Evolutionary conservation across 2,329 filamentous ascomycete genomes (phyloP), one percentile per base, ranked within the genome.

Genomic region (Aquanectria penicillioides): DNA sequence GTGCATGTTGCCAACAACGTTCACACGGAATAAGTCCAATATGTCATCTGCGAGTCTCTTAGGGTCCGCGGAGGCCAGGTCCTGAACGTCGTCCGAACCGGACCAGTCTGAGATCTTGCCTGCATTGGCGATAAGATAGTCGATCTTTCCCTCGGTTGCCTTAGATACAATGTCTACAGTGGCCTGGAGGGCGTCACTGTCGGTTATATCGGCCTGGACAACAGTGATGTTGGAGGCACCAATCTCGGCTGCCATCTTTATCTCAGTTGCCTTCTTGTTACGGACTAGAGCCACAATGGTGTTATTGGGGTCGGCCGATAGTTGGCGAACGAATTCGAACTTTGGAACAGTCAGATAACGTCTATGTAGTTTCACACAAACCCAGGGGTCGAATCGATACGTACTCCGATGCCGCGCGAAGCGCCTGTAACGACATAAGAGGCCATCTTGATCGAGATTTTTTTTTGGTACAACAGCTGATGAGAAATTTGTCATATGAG

Each of bases 91-190:
- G 4, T 31, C 4, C 9, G 2, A 2, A 48, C 58, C 73, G 0
- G 4, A 4, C 23, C 63, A 70, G 0, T 62, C n/a, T 2, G 73
- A 61, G 11, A 78, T 57, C 4, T 72, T 63, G 3, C 68, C 83
- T 2, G 74, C 83, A 47, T 86, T 86, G 46, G 78, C 79, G 18
- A 86, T 81, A 4, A 86, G 67, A 60, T 82, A 82, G 68, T 86
- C 84, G 5, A 86, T 57, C 41, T 70, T 67, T 13, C 75, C 75
- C 4, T 72, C 72, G 0, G 74, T 75, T 13, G 76, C 73, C 15
- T 68, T 66, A 13, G 38, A 17, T 2, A 40, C 49, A 20, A 51
- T 40, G 81, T 64, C 2, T 72, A 75, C 33, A 3, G 59, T 36
- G 2, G 34, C 65, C 57, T 67, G 63, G 1, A 67, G 22, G 5